Evolutionary conservation across 306 rosid genomes (phyloP).

Genomic region (Phaseolus lunatus): DNA sequence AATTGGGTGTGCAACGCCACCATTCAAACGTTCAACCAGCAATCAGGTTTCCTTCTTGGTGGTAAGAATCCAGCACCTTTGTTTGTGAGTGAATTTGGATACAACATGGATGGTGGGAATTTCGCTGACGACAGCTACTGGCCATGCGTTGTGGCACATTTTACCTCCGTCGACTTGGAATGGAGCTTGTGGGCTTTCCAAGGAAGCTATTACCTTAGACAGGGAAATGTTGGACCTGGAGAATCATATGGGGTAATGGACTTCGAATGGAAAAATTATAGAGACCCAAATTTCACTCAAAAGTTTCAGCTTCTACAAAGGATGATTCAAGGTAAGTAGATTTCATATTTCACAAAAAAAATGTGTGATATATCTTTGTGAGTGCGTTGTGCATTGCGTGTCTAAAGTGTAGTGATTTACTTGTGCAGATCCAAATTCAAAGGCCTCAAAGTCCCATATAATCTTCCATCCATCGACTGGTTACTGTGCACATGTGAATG

Average conservation of each 20-base stretch:
- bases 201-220: slow-evolving; percentile 55
- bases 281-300: slow-evolving; percentile 42
- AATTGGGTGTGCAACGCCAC: slow-evolving; percentile 45
- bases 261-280: slow-evolving; percentile 42
- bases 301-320: slow-evolving; percentile 53
- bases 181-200: slow-evolving; percentile 61
- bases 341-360: too few species aligned
- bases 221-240: slow-evolving; percentile 26
- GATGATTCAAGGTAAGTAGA: slow-evolving; percentile 47
- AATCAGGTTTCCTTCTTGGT: slow-evolving; percentile 44
- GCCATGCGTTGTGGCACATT: slow-evolving; percentile 46
- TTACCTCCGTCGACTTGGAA: slow-evolving; percentile 53
- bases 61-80: slow-evolving; percentile 47
- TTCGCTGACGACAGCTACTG: slow-evolving; percentile 44
- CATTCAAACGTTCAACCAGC: not conserved
- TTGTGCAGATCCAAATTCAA: slow-evolving; percentile 55
- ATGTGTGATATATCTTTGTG: too few species aligned
- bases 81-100: slow-evolving; percentile 59
- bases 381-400: not conserved
- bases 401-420: slow-evolving; percentile 2
- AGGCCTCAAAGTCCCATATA: slow-evolving; percentile 41
- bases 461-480: slow-evolving; percentile 54
- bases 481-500: slow-evolving; percentile 41
- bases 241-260: slow-evolving; percentile 55
- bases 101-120: slow-evolving; percentile 41